These are phyloP conservation scores for Cystofilobasidium capitatum DNA, from an alignment of 768 basidiomycete species.

Conservation along the genomic window DNA sequence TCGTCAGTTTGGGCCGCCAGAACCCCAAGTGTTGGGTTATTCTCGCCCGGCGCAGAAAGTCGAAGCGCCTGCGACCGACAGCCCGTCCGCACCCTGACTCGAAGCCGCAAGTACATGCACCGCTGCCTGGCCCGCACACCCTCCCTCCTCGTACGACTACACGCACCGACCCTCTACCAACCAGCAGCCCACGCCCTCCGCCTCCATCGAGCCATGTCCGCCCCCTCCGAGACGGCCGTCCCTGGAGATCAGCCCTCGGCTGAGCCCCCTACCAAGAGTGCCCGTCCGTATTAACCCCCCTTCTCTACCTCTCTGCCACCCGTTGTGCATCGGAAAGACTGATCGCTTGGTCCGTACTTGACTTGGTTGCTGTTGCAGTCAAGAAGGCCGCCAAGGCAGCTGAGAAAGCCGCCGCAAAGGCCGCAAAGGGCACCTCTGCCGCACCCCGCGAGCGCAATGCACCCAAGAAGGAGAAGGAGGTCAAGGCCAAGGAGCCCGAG, in stretches of 20 bases:
- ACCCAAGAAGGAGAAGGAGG: constrained; percentile 47
- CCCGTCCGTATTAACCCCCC: neutral
- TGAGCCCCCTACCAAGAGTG: constrained; percentile 1
- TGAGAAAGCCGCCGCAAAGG: constrained; percentile 43
- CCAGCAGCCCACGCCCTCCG: neutral
- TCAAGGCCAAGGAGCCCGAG: constrained; percentile 63
- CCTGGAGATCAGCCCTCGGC: neutral
- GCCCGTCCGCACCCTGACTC: neutral
- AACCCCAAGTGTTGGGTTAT: no score
- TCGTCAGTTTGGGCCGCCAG: no score
- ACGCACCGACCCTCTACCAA: neutral
- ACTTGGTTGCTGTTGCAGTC: constrained; percentile 31
- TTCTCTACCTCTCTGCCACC: neutral
- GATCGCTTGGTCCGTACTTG: neutral
- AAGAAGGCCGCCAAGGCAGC: constrained; percentile 45
- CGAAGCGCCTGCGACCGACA: no score
- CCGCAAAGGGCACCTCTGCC: constrained; percentile 44
- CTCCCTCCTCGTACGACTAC: neutral
- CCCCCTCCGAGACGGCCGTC: neutral
- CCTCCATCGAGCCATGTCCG: neutral
- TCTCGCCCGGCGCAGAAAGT: no score
- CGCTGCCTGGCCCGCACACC: neutral
- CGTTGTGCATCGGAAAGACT: neutral
- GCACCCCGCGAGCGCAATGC: constrained; percentile 10
- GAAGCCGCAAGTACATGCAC: neutral